Evolutionary conservation across 1,139 yeast species (phyloP).

Genomic region (Suhomyces maxii): DNA sequence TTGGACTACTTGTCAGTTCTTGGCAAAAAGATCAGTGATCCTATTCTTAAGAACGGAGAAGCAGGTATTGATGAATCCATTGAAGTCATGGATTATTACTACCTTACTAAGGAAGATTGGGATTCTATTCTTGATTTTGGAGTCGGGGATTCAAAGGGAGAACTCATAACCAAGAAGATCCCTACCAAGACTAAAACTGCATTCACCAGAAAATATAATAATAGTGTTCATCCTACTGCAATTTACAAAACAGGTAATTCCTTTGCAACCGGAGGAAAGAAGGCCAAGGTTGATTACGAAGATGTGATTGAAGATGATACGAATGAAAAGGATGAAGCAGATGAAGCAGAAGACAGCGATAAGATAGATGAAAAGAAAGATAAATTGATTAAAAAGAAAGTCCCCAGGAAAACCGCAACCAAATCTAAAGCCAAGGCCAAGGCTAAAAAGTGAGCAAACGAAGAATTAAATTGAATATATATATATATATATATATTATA

Average conservation of each 20-base stretch:
- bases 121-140: slow-evolving; percentile 81
- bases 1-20: slow-evolving; percentile 74
- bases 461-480: neutral
- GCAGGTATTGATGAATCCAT: slow-evolving; percentile 70
- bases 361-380: slow-evolving; percentile 43
- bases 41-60: slow-evolving; percentile 51
- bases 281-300: slow-evolving; percentile 52
- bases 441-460: slow-evolving; percentile 1
- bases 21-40: slow-evolving; percentile 53
- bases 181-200: slow-evolving; percentile 77
- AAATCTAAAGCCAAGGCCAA: slow-evolving; percentile 18
- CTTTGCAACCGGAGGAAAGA: slow-evolving; percentile 38
- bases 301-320: slow-evolving; percentile 69
- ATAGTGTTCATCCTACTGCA: slow-evolving; percentile 77
- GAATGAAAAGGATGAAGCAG: slow-evolving; percentile 34
- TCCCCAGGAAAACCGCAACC: slow-evolving; percentile 20
- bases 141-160: slow-evolving; percentile 58
- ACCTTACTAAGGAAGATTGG: slow-evolving; percentile 88
- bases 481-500: too few species aligned
- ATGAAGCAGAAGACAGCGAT: slow-evolving; percentile 26
- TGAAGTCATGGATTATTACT: slow-evolving; percentile 75
- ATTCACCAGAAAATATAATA: slow-evolving; percentile 83
- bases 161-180: slow-evolving; percentile 54
- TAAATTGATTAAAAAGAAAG: slow-evolving; percentile 41
- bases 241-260: slow-evolving; percentile 71